Percentiles rank a stretch among this genome's conserved stretches.
Evolutionary conservation across 306 rosid species (phyloP).

Genomic region (Medicago arabica): DNA sequence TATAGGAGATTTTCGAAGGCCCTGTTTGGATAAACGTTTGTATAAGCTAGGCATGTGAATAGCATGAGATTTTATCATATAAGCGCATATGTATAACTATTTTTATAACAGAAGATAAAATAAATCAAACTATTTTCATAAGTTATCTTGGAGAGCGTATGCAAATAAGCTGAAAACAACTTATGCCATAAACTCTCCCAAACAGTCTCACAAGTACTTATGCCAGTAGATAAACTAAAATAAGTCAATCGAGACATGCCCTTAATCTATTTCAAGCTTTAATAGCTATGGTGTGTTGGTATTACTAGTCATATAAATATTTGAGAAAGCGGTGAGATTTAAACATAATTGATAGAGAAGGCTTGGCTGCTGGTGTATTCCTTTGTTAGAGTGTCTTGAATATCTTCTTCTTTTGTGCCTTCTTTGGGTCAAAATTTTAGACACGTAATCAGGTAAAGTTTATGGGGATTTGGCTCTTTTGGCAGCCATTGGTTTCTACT

Average conservation of each 20-base stretch:
- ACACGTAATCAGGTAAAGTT: background rate
- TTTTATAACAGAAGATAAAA: no score
- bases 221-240: no score
- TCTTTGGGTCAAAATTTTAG: slow-evolving; percentile 10
- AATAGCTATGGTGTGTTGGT: background rate
- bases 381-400: background rate
- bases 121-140: no score
- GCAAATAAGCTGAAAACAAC: no score
- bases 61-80: no score
- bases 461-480: slow-evolving; percentile 10
- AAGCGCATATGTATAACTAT: no score
- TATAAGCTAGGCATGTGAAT: no score
- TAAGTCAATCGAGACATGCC: background rate
- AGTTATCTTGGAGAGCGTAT: no score
- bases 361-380: background rate
- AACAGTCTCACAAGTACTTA: no score
- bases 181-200: no score
- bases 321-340: no score
- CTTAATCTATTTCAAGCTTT: background rate
- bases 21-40: no score
- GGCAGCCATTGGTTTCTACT: slow-evolving; percentile 4
- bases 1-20: background rate
- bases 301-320: background rate
- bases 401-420: background rate
- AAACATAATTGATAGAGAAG: background rate